Evolutionary conservation across 164 flowering plant genomes (phyloP).

Genomic region (Kingdonia uniflora): DNA sequence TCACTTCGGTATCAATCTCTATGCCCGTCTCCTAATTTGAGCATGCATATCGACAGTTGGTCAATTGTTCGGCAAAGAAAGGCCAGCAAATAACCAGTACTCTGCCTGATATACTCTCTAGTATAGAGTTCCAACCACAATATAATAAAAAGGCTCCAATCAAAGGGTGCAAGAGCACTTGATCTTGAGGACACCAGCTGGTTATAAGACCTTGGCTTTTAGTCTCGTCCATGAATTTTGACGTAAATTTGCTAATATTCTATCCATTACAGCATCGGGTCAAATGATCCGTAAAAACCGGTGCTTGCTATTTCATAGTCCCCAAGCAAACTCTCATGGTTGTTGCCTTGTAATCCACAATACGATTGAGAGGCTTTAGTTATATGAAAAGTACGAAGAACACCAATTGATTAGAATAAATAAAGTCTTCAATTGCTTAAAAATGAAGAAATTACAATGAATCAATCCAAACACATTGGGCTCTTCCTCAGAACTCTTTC

Average conservation of each 20-base stretch:
- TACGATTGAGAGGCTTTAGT: too few relatives aligned
- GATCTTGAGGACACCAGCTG: constrained; percentile 29
- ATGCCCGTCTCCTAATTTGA: too few relatives aligned
- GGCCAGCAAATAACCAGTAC: constrained; percentile 36
- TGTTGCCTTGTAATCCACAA: too few relatives aligned
- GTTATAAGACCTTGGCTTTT: constrained; percentile 18
- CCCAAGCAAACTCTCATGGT: constrained; percentile 32
- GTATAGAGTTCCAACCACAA: constrained; percentile 37
- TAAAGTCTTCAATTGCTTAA: too few relatives aligned
- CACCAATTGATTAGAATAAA: too few relatives aligned
- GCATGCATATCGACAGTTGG: constrained; percentile 23
- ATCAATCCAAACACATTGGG: too few relatives aligned
- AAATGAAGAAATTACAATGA: too few relatives aligned
- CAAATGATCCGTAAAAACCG: constrained; percentile 31
- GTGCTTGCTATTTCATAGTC: constrained; percentile 22
- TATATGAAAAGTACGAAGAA: too few relatives aligned
- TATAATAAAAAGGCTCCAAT: constrained; percentile 27
- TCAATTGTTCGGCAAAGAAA: constrained; percentile 26
- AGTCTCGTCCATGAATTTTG: constrained; percentile 11
- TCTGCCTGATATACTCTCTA: too few relatives aligned
- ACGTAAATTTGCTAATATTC: constrained; percentile 14
- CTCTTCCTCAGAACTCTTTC: too few relatives aligned
- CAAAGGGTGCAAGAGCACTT: too few relatives aligned
- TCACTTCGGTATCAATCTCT: constrained; percentile 23
- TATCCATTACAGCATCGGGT: constrained; percentile 23